Evolutionary conservation across 176 grass and related monocot species (phyloP).

Genomic region (Triticum dicoccoides): DNA sequence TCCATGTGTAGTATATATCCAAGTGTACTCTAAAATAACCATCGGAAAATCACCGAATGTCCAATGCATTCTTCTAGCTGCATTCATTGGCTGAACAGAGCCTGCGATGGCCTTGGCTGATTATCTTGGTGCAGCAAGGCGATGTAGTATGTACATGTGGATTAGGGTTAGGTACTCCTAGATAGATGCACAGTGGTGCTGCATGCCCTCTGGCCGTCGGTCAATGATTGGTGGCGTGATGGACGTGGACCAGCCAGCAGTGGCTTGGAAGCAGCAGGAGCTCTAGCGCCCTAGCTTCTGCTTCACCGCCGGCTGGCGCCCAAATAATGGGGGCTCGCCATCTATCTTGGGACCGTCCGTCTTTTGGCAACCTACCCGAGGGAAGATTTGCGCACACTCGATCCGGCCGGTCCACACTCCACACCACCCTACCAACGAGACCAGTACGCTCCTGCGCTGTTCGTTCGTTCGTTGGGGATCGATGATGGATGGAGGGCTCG

Average conservation of each 20-base stretch:
- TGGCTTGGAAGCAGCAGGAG: constrained; percentile 1
- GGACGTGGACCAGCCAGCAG: constrained; percentile 14
- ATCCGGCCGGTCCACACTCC: background rate
- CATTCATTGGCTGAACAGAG: background rate
- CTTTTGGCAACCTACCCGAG: constrained; percentile 29
- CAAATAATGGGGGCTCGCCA: background rate
- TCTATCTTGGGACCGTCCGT: constrained; percentile 42
- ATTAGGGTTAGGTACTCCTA: background rate
- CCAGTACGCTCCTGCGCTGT: background rate
- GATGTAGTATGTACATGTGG: background rate
- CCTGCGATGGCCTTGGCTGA: background rate
- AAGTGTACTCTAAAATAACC: background rate
- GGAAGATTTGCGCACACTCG: background rate
- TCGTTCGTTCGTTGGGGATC: background rate
- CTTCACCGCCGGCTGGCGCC: constrained; percentile 17
- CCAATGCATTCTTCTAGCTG: background rate
- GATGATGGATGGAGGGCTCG: background rate
- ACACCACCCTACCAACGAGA: background rate
- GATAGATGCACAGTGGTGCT: background rate
- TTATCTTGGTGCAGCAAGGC: background rate
- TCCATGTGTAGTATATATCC: background rate
- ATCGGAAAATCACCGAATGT: background rate
- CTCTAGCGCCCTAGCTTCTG: background rate
- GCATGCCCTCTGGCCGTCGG: constrained; percentile 21
- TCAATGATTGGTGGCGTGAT: constrained; percentile 47